Evolutionary conservation across 1,284 basidiomycete genomes (phyloP).

Genomic region (Puccinia brachypodii): DNA sequence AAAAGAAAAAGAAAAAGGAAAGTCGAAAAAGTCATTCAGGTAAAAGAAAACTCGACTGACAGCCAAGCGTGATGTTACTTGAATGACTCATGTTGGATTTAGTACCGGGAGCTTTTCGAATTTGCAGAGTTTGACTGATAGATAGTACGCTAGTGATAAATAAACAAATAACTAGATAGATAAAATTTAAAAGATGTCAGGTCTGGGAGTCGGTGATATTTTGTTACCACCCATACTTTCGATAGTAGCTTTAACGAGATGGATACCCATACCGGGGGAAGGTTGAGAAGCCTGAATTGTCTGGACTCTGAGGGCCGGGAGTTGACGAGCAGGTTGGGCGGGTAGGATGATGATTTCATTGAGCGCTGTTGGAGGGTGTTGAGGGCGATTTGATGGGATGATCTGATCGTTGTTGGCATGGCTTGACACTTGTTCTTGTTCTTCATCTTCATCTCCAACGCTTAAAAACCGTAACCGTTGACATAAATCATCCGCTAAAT

Average conservation of each 20-base stretch:
- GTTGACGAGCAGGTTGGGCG: slow-evolving; percentile 34
- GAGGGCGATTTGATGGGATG: neutral
- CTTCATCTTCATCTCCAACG: slow-evolving; percentile 58
- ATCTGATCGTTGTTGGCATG: slow-evolving; percentile 63
- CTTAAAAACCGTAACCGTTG: slow-evolving; percentile 65
- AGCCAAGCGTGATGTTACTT: no score
- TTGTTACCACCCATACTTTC: slow-evolving; percentile 49
- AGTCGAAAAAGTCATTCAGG: no score
- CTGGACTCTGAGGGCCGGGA: slow-evolving; percentile 50
- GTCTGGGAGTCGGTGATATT: slow-evolving; percentile 51
- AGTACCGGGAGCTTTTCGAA: no score
- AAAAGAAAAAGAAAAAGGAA: no score
- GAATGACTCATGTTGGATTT: no score
- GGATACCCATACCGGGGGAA: slow-evolving; percentile 50
- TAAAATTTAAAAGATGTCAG: slow-evolving; percentile 24
- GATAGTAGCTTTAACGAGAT: slow-evolving; percentile 55
- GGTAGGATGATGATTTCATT: slow-evolving; percentile 49
- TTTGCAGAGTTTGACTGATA: no score
- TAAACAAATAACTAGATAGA: neutral
- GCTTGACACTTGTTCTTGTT: neutral
- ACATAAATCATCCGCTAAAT: slow-evolving; percentile 87
- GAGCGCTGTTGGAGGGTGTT: neutral
- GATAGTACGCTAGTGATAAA: no score
- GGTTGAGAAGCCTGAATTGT: slow-evolving; percentile 40
- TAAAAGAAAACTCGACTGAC: no score